Base-by-base conservation (phyloP, 2,329 filamentous ascomycete species). In the Xylaria arbuscula region DNA sequence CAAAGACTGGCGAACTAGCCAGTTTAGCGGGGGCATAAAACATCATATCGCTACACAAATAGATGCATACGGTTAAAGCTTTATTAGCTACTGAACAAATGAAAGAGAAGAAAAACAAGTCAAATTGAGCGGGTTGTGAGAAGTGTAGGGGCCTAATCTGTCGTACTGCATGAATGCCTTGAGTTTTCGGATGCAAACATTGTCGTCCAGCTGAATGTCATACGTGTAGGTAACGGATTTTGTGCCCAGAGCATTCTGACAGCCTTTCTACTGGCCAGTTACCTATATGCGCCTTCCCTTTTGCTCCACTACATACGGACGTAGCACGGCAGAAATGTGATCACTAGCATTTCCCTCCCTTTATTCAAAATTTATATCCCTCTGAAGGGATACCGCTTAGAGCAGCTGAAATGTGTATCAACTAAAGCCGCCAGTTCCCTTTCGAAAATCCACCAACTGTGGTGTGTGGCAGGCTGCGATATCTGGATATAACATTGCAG, bases 361-460 rank as follows among this genome's bases (percentile, higher is more conserved):
- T 54, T 7, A 9, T 54, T 36, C 50, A 36, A 19, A 36, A 36
- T n/a, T 32, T 28, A 28, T 13, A 13, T 32, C 10, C 24, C 15
- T 22, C 22, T 4, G 19, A 17, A 19, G 17, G 28, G 3, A 11
- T 34, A 4, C 64, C 51, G 51, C 64, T 32, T 45, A 24, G 56
- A 40, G 50, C 47, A 22, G 22, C 36, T 36, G 17, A 28, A 61
- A 36, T 48, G 32, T 22, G 38, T 62, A 24, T 45, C 38, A 19
- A 48, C 32, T 15, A 48, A 62, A 34, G 19, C 47, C 45, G n/a
- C 19, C 36, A 34, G n/a, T 45, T 11, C 22, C 8, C 40, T 61
- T 55, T 17, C 5, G 9, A 47, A 54, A 59, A 58, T 67, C 54
- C 64, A 17, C 64, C 47, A 45, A 54, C 38, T 34, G 22, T 32